Conservation (phyloP, 805 yeast genomes). For the Clavispora asparagi region DNA sequence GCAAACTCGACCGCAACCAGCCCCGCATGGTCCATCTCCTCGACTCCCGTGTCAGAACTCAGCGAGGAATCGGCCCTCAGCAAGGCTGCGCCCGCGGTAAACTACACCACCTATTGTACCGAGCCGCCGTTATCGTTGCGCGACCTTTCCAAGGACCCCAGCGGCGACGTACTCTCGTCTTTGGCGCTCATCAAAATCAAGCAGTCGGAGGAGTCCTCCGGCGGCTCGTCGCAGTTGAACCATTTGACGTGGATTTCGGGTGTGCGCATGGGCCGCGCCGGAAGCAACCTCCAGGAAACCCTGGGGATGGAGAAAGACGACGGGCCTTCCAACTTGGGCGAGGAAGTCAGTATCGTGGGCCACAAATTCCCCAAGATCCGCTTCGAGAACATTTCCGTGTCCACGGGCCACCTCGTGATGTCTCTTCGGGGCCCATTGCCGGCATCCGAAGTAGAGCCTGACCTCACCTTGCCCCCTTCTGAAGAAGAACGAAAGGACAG, state of each 20-base stretch:
- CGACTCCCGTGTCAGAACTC: slow-evolving; percentile 6
- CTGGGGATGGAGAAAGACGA: slow-evolving; percentile 18
- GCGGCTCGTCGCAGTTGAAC: slow-evolving; percentile 42
- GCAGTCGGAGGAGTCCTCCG: slow-evolving; percentile 32
- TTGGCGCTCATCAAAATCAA: slow-evolving; percentile 31
- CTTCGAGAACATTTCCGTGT: slow-evolving; percentile 83
- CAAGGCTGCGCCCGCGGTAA: slow-evolving; percentile 6
- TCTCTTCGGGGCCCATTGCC: slow-evolving; percentile 64
- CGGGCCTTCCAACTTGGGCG: slow-evolving; percentile 68
- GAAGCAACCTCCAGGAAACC: slow-evolving; percentile 20
- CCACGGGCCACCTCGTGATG: slow-evolving; percentile 73
- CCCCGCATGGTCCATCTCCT: slow-evolving; percentile 1
- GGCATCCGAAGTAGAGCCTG: neutral
- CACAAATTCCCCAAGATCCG: slow-evolving; percentile 82
- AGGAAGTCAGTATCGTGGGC: slow-evolving; percentile 85
- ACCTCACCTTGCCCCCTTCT: neutral
- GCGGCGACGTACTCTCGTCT: slow-evolving; percentile 33
- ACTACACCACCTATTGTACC: slow-evolving; percentile 28
- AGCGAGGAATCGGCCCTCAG: slow-evolving; percentile 4
- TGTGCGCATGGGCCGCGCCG: slow-evolving; percentile 62
- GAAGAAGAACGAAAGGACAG: neutral
- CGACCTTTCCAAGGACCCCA: slow-evolving; percentile 26
- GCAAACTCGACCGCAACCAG: neutral
- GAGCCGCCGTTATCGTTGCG: slow-evolving; percentile 34
- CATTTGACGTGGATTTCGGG: slow-evolving; percentile 93